phyloP scores from a whole-genome alignment of 257 asterid genomes.

The Voacanga thouarsii region DNA sequence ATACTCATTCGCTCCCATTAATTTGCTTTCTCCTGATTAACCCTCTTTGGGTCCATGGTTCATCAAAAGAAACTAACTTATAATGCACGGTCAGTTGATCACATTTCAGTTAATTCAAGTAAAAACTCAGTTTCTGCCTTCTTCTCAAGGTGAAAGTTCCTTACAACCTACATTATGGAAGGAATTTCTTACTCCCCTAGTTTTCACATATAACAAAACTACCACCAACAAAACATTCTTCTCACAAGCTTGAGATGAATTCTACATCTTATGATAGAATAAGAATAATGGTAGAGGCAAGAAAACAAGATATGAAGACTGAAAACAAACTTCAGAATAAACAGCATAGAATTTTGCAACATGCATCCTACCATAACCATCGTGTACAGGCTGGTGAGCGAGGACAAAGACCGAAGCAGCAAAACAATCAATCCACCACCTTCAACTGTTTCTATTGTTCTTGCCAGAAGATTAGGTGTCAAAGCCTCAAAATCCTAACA shows the following conservation, averaged over 20 bases:
- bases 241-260: background rate
- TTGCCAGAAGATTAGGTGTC: conserved; percentile 98
- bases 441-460: conserved; percentile 98
- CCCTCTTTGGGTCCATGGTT: no score
- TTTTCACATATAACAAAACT: background rate
- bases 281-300: background rate
- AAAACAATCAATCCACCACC: conserved; percentile 95
- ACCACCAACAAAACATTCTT: background rate
- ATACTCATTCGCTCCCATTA: no score
- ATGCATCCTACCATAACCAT: conserved; percentile 78
- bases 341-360: background rate
- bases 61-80: no score
- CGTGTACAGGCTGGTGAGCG: conserved; percentile 81
- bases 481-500: conserved; percentile 88
- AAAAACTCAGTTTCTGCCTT: no score
- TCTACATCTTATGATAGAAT: background rate
- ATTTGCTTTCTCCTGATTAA: no score
- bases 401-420: conserved; percentile 81
- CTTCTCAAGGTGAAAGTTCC: no score
- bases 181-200: no score
- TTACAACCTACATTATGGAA: no score
- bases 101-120: no score
- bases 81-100: no score
- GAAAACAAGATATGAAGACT: background rate
- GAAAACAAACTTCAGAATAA: background rate